Conservation (phyloP, 2,329 filamentous ascomycete species). For the Pseudogymnoascus sp. region DNA sequence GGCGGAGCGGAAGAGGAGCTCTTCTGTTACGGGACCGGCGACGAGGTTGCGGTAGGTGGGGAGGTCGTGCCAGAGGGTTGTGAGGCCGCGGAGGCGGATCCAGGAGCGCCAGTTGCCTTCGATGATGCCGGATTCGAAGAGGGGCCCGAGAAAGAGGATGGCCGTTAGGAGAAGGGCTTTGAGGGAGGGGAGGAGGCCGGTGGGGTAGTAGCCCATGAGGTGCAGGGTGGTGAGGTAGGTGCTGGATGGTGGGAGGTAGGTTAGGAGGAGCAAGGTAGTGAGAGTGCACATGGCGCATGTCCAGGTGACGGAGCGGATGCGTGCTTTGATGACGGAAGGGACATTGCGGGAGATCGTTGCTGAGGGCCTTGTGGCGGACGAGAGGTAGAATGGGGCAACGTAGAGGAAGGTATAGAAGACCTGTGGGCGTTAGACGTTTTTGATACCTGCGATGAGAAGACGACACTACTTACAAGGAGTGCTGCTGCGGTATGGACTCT, state of each 20-base stretch:
- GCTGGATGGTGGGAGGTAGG: conserved; percentile 51
- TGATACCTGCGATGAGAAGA: background rate
- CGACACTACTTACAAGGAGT: conserved; percentile 9
- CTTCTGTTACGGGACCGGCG: conserved; percentile 82
- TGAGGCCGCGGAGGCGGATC: conserved; percentile 46
- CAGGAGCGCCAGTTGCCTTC: conserved; percentile 63
- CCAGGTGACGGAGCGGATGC: conserved; percentile 69
- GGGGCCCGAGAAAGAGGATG: conserved; percentile 72
- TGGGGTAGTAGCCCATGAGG: conserved; percentile 73
- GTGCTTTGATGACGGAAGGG: conserved; percentile 78
- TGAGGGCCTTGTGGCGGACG: conserved; percentile 68
- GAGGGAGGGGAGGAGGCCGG: conserved; percentile 54
- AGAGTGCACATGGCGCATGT: conserved; percentile 63
- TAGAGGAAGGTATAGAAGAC: conserved; percentile 80
- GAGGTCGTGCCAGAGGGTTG: conserved; percentile 61
- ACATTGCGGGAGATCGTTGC: conserved; percentile 74
- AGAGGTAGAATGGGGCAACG: conserved; percentile 85
- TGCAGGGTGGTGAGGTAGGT: conserved; percentile 51
- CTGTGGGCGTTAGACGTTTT: conserved; percentile 32
- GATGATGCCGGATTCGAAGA: conserved; percentile 71
- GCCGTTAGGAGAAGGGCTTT: conserved; percentile 62
- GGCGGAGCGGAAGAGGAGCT: conserved; percentile 84
- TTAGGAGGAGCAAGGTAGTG: conserved; percentile 59
- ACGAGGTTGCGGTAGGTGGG: conserved; percentile 80
- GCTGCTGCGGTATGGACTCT: background rate